Conservation (phyloP, 352 stramenopile species). For the Phytopythium sindhum region DNA sequence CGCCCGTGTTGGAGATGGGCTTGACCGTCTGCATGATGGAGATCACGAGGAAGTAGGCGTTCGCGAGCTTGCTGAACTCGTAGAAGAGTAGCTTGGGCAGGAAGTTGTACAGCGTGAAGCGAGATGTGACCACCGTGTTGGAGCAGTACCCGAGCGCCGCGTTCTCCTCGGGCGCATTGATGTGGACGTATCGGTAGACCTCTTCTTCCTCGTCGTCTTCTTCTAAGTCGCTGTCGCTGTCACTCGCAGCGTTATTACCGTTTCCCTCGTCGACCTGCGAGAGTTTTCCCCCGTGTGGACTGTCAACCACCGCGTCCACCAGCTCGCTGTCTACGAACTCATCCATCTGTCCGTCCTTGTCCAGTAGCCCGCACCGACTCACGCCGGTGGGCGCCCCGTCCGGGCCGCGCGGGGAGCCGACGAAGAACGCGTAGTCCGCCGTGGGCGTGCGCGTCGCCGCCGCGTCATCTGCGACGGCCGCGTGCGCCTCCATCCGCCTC, state of each 20-base stretch:
- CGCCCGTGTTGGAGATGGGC: conserved; percentile 90
- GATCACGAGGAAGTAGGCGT: conserved; percentile 93
- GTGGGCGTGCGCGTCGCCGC: conserved; percentile 7
- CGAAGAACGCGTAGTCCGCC: conserved; percentile 16
- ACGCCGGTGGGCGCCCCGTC: background rate
- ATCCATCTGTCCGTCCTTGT: background rate
- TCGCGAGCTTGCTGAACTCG: conserved; percentile 90
- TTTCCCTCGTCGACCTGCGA: background rate
- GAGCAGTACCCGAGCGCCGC: conserved; percentile 50
- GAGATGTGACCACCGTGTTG: conserved; percentile 87
- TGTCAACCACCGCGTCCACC: conserved; percentile 25
- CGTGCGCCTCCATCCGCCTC: background rate
- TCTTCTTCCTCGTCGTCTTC: conserved; percentile 33
- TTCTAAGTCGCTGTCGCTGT: conserved; percentile 9
- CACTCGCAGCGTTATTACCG: conserved; percentile 18
- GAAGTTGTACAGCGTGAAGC: conserved; percentile 91
- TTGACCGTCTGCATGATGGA: conserved; percentile 90
- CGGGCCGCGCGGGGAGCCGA: conserved; percentile 1
- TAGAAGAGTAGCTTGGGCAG: conserved; percentile 90
- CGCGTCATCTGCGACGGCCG: conserved; percentile 2
- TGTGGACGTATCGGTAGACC: conserved; percentile 60
- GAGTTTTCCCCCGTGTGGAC: conserved; percentile 9
- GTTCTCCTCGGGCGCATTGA: conserved; percentile 69
- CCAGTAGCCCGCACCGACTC: background rate
- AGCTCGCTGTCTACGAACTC: conserved; percentile 17